Evolutionary conservation across 2,329 filamentous ascomycete species (phyloP).

Genomic region (Fusarium sp.): DNA sequence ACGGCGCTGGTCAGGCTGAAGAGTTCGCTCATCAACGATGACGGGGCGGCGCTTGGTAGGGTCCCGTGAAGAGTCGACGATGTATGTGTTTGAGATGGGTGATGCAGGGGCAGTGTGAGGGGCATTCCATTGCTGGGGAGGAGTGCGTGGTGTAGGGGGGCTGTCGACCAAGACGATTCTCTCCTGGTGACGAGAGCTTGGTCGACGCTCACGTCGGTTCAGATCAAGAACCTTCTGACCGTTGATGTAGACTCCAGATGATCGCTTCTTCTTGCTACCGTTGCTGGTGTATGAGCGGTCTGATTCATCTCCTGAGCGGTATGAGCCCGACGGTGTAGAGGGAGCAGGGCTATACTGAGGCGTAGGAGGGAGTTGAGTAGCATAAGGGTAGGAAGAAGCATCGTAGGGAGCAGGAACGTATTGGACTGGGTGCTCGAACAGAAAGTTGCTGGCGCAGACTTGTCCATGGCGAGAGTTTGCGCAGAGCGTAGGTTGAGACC

Average conservation of each 20-base stretch:
- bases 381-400: constrained; percentile 41
- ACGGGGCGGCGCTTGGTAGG: constrained; percentile 45
- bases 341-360: constrained; percentile 48
- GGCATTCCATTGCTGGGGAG: constrained; percentile 53
- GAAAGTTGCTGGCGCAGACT: constrained; percentile 53
- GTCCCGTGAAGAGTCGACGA: constrained; percentile 38
- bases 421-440: constrained; percentile 54
- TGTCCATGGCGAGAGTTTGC: constrained; percentile 50
- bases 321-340: constrained; percentile 41
- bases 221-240: constrained; percentile 49
- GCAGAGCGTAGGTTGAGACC: constrained; percentile 51
- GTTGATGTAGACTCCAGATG: constrained; percentile 51
- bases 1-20: constrained; percentile 35
- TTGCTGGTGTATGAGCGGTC: constrained; percentile 49
- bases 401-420: constrained; percentile 48
- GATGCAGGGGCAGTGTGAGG: constrained; percentile 55
- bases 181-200: constrained; percentile 48
- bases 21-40: constrained; percentile 51
- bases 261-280: constrained; percentile 45
- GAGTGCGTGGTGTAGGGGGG: constrained; percentile 56
- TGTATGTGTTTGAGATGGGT: constrained; percentile 44
- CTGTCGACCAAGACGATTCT: constrained; percentile 56
- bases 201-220: constrained; percentile 43
- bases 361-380: constrained; percentile 52
- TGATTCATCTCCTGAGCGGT: constrained; percentile 51